These are phyloP conservation scores for Colletotrichum sp. DNA, from an alignment of 2,329 filamentous ascomycete species.

Conservation along the genomic window DNA sequence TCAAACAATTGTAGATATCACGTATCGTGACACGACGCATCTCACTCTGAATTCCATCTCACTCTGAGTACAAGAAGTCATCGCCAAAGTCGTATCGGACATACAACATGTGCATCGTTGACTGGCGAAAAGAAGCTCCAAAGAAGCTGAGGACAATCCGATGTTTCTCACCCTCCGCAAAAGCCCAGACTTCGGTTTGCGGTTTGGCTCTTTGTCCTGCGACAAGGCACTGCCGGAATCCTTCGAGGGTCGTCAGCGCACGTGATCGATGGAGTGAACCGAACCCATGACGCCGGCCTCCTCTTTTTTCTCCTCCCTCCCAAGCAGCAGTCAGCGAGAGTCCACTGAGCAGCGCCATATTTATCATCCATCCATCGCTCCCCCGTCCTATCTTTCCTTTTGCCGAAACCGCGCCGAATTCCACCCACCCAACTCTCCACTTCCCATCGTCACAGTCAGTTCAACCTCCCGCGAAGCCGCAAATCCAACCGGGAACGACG, in stretches of 20 bases:
- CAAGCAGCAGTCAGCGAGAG: background rate
- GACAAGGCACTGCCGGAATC: background rate
- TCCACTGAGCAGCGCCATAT: background rate
- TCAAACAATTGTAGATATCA: background rate
- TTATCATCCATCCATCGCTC: background rate
- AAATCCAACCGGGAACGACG: background rate
- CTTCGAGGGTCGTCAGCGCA: background rate
- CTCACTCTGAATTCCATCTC: background rate
- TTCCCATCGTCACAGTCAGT: slow-evolving; percentile 1
- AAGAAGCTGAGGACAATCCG: background rate
- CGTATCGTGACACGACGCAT: background rate
- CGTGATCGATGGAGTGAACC: background rate
- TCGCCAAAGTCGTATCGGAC: background rate
- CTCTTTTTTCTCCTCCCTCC: background rate
- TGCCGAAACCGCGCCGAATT: slow-evolving; percentile 20
- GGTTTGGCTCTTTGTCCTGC: background rate
- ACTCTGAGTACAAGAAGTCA: background rate
- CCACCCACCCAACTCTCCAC: background rate
- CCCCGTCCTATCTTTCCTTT: background rate
- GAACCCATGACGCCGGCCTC: background rate
- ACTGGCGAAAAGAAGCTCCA: background rate
- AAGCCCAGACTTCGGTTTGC: background rate
- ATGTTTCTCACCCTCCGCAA: background rate
- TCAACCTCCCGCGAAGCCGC: background rate
- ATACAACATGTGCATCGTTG: background rate